Conservation (phyloP, 768 basidiomycete species). For the Boletellus ananas region DNA sequence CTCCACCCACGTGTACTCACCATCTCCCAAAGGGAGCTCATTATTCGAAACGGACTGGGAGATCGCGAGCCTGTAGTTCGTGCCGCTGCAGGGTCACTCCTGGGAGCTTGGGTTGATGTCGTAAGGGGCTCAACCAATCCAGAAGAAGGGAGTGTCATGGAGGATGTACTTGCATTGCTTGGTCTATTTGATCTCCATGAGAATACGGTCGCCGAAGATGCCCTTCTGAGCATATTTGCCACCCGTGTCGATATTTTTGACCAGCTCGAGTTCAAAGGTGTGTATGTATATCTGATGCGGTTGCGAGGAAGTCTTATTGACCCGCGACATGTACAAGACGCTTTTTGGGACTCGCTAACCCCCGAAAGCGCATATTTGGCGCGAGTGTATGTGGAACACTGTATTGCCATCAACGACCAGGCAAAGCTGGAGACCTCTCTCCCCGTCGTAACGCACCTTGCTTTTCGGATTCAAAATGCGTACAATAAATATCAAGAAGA, state of each 20-base stretch:
- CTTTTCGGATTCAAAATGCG: conserved; percentile 64
- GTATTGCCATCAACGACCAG: conserved; percentile 56
- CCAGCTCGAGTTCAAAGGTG: conserved; percentile 66
- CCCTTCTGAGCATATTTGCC: conserved; percentile 67
- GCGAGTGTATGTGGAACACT: conserved; percentile 80
- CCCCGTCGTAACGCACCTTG: conserved; percentile 82
- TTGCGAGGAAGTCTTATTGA: not conserved
- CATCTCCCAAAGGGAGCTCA: conserved; percentile 68
- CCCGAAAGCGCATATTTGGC: conserved; percentile 79
- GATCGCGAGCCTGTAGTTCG: conserved; percentile 79
- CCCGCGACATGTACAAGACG: conserved; percentile 40
- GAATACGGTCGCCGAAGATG: conserved; percentile 66
- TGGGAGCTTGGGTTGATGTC: conserved; percentile 74
- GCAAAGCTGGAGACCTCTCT: conserved; percentile 62
- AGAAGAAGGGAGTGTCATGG: conserved; percentile 35
- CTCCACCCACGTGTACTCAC: conserved; percentile 64
- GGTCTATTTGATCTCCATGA: conserved; percentile 56
- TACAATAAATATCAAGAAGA: conserved; percentile 63
- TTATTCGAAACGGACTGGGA: conserved; percentile 79
- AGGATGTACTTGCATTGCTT: conserved; percentile 47
- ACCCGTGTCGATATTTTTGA: conserved; percentile 63
- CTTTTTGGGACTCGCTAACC: conserved; percentile 66
- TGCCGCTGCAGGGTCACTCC: conserved; percentile 64
- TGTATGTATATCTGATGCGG: conserved; percentile 16
- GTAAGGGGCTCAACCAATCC: conserved; percentile 34